Conservation (phyloP, 495 filamentous ascomycete genomes). For the Cladorrhinum samala region DNA sequence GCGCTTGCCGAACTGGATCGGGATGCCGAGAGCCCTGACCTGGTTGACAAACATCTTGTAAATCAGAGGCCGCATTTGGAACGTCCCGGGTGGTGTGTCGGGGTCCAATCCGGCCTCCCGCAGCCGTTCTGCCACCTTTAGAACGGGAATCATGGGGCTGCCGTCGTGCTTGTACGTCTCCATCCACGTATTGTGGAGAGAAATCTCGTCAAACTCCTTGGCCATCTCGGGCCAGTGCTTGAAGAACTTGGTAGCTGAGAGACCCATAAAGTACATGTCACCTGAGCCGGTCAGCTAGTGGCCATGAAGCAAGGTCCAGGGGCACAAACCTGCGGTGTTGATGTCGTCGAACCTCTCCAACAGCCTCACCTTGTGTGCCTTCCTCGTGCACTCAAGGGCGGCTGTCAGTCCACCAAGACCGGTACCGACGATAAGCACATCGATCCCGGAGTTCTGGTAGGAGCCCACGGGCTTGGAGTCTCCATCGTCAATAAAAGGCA, state of each 20-base stretch:
- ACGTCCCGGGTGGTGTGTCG: conserved; percentile 34
- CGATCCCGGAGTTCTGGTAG: conserved; percentile 43
- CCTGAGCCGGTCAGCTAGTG: conserved; percentile 28
- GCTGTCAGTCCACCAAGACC: conserved; percentile 59
- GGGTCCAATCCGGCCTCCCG: conserved; percentile 30
- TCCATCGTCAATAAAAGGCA: conserved; percentile 24
- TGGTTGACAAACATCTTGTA: conserved; percentile 52
- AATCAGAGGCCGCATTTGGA: conserved; percentile 46
- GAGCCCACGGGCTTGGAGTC: conserved; percentile 33
- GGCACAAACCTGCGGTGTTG: conserved; percentile 30
- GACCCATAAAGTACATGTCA: conserved; percentile 51
- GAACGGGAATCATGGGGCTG: conserved; percentile 34
- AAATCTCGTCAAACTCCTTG: conserved; percentile 40
- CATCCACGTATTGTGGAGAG: conserved; percentile 44
- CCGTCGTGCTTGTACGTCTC: conserved; percentile 50
- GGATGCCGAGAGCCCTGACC: conserved; percentile 42
- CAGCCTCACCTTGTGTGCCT: conserved; percentile 56
- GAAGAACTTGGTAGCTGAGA: conserved; percentile 44
- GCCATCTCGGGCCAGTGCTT: conserved; percentile 52
- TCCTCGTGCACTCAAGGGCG: conserved; percentile 57
- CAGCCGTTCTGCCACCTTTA: conserved; percentile 38
- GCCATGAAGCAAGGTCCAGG: not conserved
- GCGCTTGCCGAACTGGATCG: conserved; percentile 46
- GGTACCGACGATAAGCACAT: conserved; percentile 56
- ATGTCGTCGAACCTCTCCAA: conserved; percentile 45